Evolutionary conservation across 768 basidiomycete genomes (phyloP), one percentile per base, ranked within the genome.

Genomic region (Tricholoma flavovirens): DNA sequence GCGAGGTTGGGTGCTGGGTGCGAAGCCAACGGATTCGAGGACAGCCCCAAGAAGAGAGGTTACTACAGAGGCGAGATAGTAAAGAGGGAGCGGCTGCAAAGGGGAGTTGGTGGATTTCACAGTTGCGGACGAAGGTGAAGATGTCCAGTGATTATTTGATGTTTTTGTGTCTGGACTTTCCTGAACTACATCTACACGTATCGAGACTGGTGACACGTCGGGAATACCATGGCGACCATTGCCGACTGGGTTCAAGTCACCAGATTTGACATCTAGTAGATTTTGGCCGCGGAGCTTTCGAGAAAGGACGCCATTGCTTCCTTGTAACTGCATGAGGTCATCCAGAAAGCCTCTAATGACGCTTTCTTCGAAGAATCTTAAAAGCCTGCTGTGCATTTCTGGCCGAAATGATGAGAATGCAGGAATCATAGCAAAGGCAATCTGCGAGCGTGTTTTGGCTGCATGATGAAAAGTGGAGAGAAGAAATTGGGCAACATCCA

Each of bases 401-500:
- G 69, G 65, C 4, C 69, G 75, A 70, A 92, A 92, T 22, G 86
- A 83, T 30, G 77, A 73, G 60, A 93, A 86, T 0, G 87, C 86
- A 5, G 87, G 88, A n/a, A 92, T 78, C 53, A 91, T 70, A 14
- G 85, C 83, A 53, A 84, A 80, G 0, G 81, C 84, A 52, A 92
- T 79, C 43, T 80, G 77, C 5, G 83, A 80, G 45, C 83, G 69
- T 19, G 83, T 71, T 38, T 74, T 69, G 3, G 82, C 75, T 50
- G 81, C 77, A 55, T 77, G 73, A 5, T 75, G 73, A 60, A 87
- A 81, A 26, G 73, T 70, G 56, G 83, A 75, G 21, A 84, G 69
- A 22, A 94, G 77, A 59, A 83, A 80, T 56, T 82, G 81, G 3
- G 87, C 87, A 19, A 92, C 78, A 67, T 91, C 88, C 30, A 94